These are phyloP conservation scores for Mycena crocata DNA, from an alignment of 768 basidiomycete species.

Conservation along the genomic window DNA sequence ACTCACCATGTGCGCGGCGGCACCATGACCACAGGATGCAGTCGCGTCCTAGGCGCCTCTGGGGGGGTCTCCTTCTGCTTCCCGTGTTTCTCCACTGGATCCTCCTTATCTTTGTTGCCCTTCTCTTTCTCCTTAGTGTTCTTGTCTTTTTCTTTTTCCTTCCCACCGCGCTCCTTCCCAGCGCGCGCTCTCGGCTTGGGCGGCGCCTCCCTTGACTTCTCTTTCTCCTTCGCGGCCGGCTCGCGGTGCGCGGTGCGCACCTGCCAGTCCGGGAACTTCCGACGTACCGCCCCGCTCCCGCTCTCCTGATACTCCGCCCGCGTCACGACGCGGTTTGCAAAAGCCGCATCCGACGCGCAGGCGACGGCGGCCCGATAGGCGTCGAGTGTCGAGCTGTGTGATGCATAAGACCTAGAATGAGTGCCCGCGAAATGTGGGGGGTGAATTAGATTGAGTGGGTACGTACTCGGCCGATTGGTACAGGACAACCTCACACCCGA, in stretches of 20 bases:
- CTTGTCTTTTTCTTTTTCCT: no score
- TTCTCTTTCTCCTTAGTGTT: no score
- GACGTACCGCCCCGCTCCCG: slow-evolving; percentile 79
- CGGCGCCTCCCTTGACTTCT: slow-evolving; percentile 48
- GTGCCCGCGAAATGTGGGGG: slow-evolving; percentile 14
- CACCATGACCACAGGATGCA: no score
- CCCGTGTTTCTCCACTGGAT: no score
- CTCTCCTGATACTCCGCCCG: slow-evolving; percentile 87
- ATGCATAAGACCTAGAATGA: slow-evolving; percentile 22
- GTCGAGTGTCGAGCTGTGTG: slow-evolving; percentile 72
- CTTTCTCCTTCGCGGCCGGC: slow-evolving; percentile 24
- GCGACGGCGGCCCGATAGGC: slow-evolving; percentile 70
- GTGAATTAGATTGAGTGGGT: no score
- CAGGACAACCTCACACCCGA: slow-evolving; percentile 79
- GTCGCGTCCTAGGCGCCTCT: no score
- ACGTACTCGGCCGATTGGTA: slow-evolving; percentile 82
- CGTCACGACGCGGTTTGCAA: slow-evolving; percentile 65
- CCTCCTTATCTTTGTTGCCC: slow-evolving; percentile 49
- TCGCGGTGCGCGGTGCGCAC: not conserved
- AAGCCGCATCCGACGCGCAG: slow-evolving; percentile 66
- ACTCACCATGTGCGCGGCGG: no score
- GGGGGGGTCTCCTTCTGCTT: no score
- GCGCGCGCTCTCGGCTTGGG: no score
- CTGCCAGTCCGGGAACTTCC: slow-evolving; percentile 79
- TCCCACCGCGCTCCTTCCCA: no score